Base-by-base conservation (phyloP, 108 stramenopile genomes). In the Cylindrotheca closterium region DNA sequence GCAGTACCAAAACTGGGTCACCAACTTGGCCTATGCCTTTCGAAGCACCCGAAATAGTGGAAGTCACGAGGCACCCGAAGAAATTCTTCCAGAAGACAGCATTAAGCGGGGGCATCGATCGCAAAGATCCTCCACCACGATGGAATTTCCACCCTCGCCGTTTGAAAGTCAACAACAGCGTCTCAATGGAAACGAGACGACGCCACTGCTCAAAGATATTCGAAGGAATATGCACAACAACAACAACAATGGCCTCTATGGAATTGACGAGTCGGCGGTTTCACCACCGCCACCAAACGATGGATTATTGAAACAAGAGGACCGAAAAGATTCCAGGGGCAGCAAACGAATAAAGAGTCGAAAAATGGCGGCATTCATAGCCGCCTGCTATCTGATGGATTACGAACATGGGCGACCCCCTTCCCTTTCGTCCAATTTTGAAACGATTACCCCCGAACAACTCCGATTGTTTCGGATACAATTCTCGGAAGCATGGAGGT, bases 371-470 rank as follows among this genome's bases (percentile, higher is more conserved):
- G 63, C 65, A 10, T 17, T 30, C 18, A 51, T 81, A 15, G 75
- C 80, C 15, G 80, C 76, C 17, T 61, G 34, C 31, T 81, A 69
- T 37, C 63, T 81, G 27, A 73, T 62, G 65, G 80, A 81, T 51
- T 77, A 81, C 53, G 75, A 81, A 57, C 65, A 48, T 24, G 58
- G 69, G 29, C 67, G 80, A 4, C 51, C 71, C 5, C 67, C 75
- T 2, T 62, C 70, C 1, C 50, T 81, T 12, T 50, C 71, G 7
- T 32, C 52, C 8, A 63, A 60, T 12, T 65, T 81, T 27, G 68
- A 56, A 2, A 63, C 61, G 7, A 77, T 81, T 29, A 66, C 71
- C 15, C 34, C 32, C 2, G 30, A 28, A 33, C 80, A 81, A 45
- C 54, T 81, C 10, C 19, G 30, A 1, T 0, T 77, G 1, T 64